Base-by-base conservation (phyloP, 495 filamentous ascomycete genomes). In the Aspergillus conjunctus region DNA sequence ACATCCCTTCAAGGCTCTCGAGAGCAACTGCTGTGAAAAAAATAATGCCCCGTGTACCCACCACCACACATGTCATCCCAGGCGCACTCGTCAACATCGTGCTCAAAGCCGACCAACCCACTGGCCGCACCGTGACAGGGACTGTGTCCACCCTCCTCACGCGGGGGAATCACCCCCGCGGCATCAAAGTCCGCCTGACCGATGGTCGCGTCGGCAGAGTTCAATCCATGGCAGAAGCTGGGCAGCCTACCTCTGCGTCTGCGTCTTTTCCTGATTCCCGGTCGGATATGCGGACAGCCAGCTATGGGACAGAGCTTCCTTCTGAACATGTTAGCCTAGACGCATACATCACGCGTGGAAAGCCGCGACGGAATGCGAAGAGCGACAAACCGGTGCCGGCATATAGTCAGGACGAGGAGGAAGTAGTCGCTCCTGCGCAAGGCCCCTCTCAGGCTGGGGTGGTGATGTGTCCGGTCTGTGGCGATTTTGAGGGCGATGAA, bases 111-210 rank as follows among this genome's bases (percentile, higher is more conserved):
- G 88, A 92, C 66, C 89, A 92, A 65, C 81, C 78, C 0, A 90
- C 88, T 1, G 88, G 88, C 12, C 81, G 81, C 41, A 83, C 88
- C 63, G 87, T 89, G 2, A 72, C 75, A 46, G 89, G 89, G 10
- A 71, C 73, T 0, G 82, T 91, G 4, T 72, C 73, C 32, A 81
- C 88, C 18, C 70, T 91, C 7, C 73, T 91, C 20, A 91, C 88
- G n/a, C 68, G 76, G 9, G 88, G 87, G 12, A 81, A 90, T 55
- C 89, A 92, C 62, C 85, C 86, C n/a, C 77, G 86, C 32, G 89
- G 89, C 51, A 88, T 92, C 73, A 92, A 92, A 73, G 89, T 92
- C 15, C 81, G 87, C 3, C 73, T 91, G 2, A 67, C 73, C n/a
- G 85, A 89, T 70, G 89, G 89, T 6, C 76, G 85, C 49, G 79